Conservation (phyloP, 176 grass and related monocot species). For the maize (Zea mays) region DNA sequence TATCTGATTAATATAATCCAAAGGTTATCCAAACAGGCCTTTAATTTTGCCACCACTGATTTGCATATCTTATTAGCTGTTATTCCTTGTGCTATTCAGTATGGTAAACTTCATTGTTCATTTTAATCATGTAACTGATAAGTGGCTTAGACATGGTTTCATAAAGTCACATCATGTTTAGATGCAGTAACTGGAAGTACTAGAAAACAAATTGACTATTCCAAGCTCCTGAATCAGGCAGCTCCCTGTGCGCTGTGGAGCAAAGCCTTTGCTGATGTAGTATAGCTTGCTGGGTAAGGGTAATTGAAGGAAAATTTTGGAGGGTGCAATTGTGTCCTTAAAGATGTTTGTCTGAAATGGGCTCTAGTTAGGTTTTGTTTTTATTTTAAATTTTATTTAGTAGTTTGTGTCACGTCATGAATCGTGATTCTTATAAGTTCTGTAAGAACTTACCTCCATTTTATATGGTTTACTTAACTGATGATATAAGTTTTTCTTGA, state of each 20-base stretch:
- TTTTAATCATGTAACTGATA: not conserved
- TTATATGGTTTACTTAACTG: constrained; percentile 2
- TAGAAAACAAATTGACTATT: not conserved
- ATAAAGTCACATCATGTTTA: not conserved
- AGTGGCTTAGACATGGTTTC: not conserved
- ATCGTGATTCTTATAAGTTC: not conserved
- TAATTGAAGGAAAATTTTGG: not conserved
- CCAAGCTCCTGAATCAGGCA: not conserved
- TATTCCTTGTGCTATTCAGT: not conserved
- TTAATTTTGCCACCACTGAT: not conserved
- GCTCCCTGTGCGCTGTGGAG: not conserved
- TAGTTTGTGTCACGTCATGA: not conserved
- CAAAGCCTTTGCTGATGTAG: not conserved
- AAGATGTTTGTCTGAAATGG: constrained; percentile 2
- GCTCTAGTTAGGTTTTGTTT: not conserved
- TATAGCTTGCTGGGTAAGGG: constrained; percentile 2
- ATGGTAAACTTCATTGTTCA: not conserved
- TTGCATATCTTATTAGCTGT: not conserved
- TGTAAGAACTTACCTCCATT: not conserved
- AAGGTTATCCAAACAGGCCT: no score
- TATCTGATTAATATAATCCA: no score
- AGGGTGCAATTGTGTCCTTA: not conserved
- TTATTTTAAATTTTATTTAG: not conserved
- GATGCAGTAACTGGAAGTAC: not conserved
- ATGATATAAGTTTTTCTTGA: not conserved